These are phyloP conservation scores for Gynandropsis gynandra DNA, from an alignment of 345 rosid species.

Conservation along the genomic window DNA sequence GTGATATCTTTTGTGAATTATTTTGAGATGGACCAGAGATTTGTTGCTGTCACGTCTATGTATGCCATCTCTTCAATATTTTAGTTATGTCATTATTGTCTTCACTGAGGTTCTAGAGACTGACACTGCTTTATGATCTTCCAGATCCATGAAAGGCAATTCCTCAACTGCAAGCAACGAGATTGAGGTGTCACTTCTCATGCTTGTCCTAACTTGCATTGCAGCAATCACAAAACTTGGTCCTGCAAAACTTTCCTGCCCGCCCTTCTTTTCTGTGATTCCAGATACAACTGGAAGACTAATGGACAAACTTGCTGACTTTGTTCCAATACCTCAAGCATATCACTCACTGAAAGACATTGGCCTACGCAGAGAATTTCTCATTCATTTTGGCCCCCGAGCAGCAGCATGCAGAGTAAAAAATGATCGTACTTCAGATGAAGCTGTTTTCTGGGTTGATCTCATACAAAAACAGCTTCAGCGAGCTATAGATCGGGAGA, in stretches of 20 bases:
- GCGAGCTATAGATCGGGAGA: conserved; percentile 86
- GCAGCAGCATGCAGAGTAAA: conserved; percentile 69
- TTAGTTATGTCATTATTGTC: conserved; percentile 12
- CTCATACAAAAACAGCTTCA: conserved; percentile 82
- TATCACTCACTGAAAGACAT: conserved; percentile 57
- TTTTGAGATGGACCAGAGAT: conserved; percentile 58
- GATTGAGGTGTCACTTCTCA: conserved; percentile 65
- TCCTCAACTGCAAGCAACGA: conserved; percentile 37
- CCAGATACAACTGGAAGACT: conserved; percentile 72
- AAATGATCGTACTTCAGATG: conserved; percentile 59
- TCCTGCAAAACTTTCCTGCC: conserved; percentile 68
- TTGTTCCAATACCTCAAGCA: conserved; percentile 62
- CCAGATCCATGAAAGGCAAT: conserved; percentile 47
- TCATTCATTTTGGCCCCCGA: conserved; percentile 89
- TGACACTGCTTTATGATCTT: conserved; percentile 19
- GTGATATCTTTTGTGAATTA: conserved; percentile 53
- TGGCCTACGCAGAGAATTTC: conserved; percentile 82
- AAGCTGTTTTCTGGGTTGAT: conserved; percentile 90
- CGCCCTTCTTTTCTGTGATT: conserved; percentile 55
- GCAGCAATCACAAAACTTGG: conserved; percentile 90
- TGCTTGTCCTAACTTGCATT: conserved; percentile 68
- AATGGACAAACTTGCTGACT: conserved; percentile 84
- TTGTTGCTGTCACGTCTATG: conserved; percentile 51
- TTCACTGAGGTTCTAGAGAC: conserved; percentile 12
- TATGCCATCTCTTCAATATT: conserved; percentile 28